phyloP scores from a whole-genome alignment of 2,329 filamentous ascomycete species.

The Zymoseptoria tritici region DNA sequence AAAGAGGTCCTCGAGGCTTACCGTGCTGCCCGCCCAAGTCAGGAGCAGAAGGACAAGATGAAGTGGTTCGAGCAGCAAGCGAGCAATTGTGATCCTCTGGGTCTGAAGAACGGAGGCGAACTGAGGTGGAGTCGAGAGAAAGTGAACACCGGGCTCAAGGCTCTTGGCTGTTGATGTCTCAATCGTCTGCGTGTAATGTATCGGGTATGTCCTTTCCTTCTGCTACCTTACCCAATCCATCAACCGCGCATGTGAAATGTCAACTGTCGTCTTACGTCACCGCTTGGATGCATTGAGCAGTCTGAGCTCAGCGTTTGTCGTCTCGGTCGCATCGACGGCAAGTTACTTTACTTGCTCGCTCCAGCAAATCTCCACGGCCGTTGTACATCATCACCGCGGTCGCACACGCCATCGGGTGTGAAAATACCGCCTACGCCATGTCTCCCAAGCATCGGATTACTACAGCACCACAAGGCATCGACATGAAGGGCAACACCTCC shows the following conservation, averaged over 20 bases:
- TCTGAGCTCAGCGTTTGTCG: background rate
- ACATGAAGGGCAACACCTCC: too few species aligned
- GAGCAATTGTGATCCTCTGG: conserved; percentile 21
- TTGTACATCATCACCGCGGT: too few species aligned
- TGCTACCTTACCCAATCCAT: background rate
- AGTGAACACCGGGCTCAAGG: conserved; percentile 9
- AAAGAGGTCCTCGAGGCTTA: conserved; percentile 28
- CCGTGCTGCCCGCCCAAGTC: conserved; percentile 14
- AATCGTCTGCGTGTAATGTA: background rate
- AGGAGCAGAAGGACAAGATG: conserved; percentile 23
- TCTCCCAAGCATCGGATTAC: too few species aligned
- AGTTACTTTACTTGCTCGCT: too few species aligned
- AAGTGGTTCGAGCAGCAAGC: conserved; percentile 25
- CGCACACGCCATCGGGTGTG: too few species aligned
- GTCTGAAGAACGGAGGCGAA: conserved; percentile 17
- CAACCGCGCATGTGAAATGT: background rate
- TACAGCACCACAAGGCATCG: too few species aligned
- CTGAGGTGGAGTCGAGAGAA: conserved; percentile 17
- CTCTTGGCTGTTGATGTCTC: conserved; percentile 24
- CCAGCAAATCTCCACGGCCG: too few species aligned
- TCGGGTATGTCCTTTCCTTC: background rate
- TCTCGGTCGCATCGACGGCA: background rate
- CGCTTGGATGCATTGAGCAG: background rate
- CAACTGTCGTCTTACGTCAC: background rate
- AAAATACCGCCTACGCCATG: too few species aligned